phyloP scores from a whole-genome alignment of 306 rosid genomes.

The Prunus armeniaca region DNA sequence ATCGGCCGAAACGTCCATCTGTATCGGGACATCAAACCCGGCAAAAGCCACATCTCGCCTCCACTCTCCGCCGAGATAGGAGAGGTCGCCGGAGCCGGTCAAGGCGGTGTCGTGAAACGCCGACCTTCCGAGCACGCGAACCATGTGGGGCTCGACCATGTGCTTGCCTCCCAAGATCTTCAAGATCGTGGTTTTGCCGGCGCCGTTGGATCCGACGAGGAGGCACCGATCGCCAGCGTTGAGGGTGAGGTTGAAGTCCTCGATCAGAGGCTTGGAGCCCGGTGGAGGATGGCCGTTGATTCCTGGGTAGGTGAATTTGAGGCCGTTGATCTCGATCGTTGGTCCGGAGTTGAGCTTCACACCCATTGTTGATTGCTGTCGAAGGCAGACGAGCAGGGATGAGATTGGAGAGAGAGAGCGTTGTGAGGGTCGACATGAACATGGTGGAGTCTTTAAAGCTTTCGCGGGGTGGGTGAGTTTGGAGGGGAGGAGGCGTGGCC shows the following conservation, averaged over 20 bases:
- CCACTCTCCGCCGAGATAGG: conserved; percentile 97
- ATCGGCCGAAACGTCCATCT: conserved; percentile 89
- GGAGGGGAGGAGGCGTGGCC: conserved; percentile 3
- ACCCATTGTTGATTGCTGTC: conserved; percentile 30
- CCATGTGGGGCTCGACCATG: conserved; percentile 88
- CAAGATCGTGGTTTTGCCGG: conserved; percentile 82
- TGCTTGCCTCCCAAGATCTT: conserved; percentile 94
- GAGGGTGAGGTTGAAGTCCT: conserved; percentile 65
- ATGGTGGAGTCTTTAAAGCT: neutral
- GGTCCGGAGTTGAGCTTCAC: conserved; percentile 26
- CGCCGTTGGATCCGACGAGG: conserved; percentile 95
- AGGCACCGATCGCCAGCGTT: conserved; percentile 76
- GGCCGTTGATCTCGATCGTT: conserved; percentile 51
- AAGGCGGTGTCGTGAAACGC: conserved; percentile 87
- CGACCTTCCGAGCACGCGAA: conserved; percentile 85
- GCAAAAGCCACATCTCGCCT: conserved; percentile 93
- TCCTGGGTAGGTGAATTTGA: conserved; percentile 83
- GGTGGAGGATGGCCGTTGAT: conserved; percentile 94
- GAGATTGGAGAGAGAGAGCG: neutral
- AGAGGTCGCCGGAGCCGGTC: conserved; percentile 71
- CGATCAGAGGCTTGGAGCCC: conserved; percentile 81
- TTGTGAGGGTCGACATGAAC: neutral
- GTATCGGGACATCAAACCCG: conserved; percentile 86
- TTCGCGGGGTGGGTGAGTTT: conserved; percentile 8
- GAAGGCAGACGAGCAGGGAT: neutral